Evolutionary conservation across 805 yeast genomes (phyloP), one percentile per base, ranked within the genome.

Genomic region (Lipomyces chichibuensis): DNA sequence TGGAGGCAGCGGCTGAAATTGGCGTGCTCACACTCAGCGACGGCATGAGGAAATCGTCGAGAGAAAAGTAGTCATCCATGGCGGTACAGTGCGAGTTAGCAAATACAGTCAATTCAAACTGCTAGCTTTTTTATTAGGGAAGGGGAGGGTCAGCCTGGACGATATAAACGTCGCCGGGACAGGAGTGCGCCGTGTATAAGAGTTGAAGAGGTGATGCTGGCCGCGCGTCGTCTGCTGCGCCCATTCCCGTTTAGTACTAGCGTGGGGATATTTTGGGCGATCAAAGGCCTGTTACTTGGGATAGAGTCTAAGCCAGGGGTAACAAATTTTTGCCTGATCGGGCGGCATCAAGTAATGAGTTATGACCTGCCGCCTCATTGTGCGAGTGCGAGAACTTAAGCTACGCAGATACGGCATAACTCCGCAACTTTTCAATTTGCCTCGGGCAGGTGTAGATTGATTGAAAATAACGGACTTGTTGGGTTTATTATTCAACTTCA

Each of bases 191-290:
- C 49, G 23, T 33, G 27, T 35, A 6, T 2, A 35, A 35, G 46
- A 13, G 32, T 20, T 27, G 37, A 43, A 53, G 25, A 23, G 27
- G 46, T n/a, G 58, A 20, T 9, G 11, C 37, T 51, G n/a, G 57
- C 51, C 65, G 65, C 65, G 65, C 65, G 65, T 56, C 65, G 37
- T 8, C 13, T 5, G 57, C 9, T 17, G 51, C 46, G 57, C 51
- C 65, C 52, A 62, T 20, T 35, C 65, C 65, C 52, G 37, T 56
- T 49, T 9, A 1, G 51, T 1, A 17, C 49, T 43, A 43, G 49
- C 49, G 49, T 43, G 6, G 49, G 20, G n/a, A 5, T 9, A 35
- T 35, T 35, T 33, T 9, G 11, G 5, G 17, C 17, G 39, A 35
- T n/a, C n/a, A n/a, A n/a, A n/a, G n/a, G n/a, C n/a, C n/a, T n/a